These are phyloP conservation scores for Brettanomyces bruxellensis DNA, from an alignment of 805 yeast genomes.

Conservation along the genomic window DNA sequence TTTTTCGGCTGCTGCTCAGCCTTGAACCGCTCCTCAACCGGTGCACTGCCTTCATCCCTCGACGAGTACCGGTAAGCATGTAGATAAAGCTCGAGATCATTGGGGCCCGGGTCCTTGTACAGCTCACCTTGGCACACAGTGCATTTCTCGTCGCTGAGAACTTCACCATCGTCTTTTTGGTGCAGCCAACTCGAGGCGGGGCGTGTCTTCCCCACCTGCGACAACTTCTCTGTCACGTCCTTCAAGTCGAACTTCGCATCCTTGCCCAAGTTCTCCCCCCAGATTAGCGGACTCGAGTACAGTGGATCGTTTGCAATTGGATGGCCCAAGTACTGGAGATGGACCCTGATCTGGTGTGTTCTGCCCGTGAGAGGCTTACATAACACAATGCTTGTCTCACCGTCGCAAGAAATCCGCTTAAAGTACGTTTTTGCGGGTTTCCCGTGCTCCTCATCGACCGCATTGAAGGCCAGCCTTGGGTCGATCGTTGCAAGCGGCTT, in stretches of 20 bases:
- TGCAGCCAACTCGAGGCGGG: constrained; percentile 63
- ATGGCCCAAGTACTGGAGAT: constrained; percentile 76
- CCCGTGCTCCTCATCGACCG: constrained; percentile 42
- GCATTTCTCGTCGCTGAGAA: constrained; percentile 45
- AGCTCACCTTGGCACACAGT: constrained; percentile 57
- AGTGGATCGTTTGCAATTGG: constrained; percentile 93
- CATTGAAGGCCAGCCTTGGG: constrained; percentile 64
- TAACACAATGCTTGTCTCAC: constrained; percentile 56
- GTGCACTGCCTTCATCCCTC: constrained; percentile 18
- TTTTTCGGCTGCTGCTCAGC: background rate
- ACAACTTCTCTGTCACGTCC: constrained; percentile 39
- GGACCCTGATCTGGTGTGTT: constrained; percentile 93
- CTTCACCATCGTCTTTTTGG: constrained; percentile 57
- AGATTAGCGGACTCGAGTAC: constrained; percentile 66
- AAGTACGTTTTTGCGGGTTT: constrained; percentile 73
- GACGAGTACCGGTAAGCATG: constrained; percentile 83
- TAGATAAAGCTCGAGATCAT: constrained; percentile 80
- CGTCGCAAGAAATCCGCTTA: constrained; percentile 58
- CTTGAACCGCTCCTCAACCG: background rate
- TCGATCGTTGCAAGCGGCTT: constrained; percentile 61
- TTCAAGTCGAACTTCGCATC: constrained; percentile 37
- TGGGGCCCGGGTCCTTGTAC: constrained; percentile 82
- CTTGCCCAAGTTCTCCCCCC: constrained; percentile 75
- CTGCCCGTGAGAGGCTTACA: constrained; percentile 89
- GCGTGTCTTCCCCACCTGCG: constrained; percentile 60